Conservation (phyloP, 225 moss, liverwort and hornwort species). For the Pseudoscleropodium purum region DNA sequence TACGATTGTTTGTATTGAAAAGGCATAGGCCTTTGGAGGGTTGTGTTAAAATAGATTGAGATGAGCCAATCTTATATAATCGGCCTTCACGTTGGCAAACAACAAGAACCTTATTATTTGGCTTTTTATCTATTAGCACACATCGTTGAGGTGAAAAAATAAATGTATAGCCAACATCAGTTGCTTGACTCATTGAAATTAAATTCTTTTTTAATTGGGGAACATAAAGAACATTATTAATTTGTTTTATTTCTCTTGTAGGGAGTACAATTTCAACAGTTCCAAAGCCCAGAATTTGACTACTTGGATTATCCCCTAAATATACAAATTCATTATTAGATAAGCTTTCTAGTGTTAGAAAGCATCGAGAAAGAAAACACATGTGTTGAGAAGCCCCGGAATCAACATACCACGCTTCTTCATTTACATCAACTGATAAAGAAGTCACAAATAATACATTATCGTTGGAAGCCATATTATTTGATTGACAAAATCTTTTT, state of each 20-base stretch:
- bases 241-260: not conserved
- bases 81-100: not conserved
- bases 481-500: not conserved
- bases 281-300: not conserved
- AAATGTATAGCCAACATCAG: too few species aligned
- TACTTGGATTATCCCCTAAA: not conserved
- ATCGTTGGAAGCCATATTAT: not conserved
- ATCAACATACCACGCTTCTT: not conserved
- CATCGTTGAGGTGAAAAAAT: too few species aligned
- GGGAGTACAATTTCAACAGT: not conserved
- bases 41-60: fast-evolving
- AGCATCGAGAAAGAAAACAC: not conserved
- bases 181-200: too few species aligned
- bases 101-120: not conserved
- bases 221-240: not conserved
- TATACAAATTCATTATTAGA: not conserved
- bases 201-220: too few species aligned
- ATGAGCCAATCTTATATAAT: not conserved
- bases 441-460: not conserved
- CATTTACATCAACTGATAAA: not conserved
- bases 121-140: too few species aligned
- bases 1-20: not conserved
- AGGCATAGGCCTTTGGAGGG: not conserved
- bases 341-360: not conserved
- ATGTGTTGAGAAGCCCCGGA: not conserved